Base-by-base conservation (phyloP, 371 early-diverging fungal species). In the Mucor piriformis region DNA sequence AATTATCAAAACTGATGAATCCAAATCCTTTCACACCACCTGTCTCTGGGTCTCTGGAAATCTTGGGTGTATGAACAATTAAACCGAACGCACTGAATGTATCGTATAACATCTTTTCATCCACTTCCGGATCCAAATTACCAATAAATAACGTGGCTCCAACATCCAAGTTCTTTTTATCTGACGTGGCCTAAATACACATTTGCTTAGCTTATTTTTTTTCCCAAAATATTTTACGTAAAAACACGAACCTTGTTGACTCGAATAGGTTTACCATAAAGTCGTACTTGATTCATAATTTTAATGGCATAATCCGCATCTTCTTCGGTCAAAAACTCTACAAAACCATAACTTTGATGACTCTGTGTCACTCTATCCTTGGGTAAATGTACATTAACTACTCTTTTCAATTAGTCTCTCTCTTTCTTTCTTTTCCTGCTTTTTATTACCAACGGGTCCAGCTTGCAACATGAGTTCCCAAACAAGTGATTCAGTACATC, bases 391-490 rank as follows among this genome's bases (percentile, higher is more conserved):
- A 98, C 95, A 68, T 95, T 95, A 12, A 94, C 95, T 86, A 50
- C 29, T n/a, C 15, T 35, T 10, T 44, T 18, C 43, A 42, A 42
- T 20, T 18, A 15, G 43, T 10, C n/a, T 37, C 15, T 37, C 12
- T 37, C 13, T 37, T 37, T 10, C 12, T 37, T 37, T 12, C 37
- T 37, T 37, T 37, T 37, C n/a, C 3, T 37, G 29, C 18, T 40
- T 37, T 3, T 16, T 69, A 71, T 64, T 83, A 90, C 92, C 93
- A 27, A 98, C 95, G 27, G 97, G 98, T 0, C 98, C 99, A 6
- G 95, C 98, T 74, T 99, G 99, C 46, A 96, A 86, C 93, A 98
- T 94, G 63, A 99, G 85, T 69, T 98, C 99, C 96, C 97, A 99
- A 25, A 99, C 73, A 42, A 98, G 73, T 12, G 92, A 85, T 61